A percentile compares a stretch with the other conserved stretches of the same genome.
Evolutionary conservation across 768 basidiomycete species (phyloP).

Genomic region (Lepiota brunneoincarnata): DNA sequence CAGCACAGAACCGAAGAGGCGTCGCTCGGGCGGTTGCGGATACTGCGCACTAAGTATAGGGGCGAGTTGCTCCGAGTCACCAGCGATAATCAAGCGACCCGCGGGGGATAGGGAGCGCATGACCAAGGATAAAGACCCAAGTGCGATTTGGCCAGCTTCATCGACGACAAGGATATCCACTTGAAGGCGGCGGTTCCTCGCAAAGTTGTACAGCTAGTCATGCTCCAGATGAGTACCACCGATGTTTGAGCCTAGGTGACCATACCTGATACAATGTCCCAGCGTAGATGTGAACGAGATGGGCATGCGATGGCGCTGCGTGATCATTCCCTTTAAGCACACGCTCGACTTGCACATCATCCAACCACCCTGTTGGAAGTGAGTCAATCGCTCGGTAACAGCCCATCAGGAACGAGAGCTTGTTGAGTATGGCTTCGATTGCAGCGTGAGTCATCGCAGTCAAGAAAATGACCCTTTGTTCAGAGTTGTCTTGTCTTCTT

Average conservation of each 20-base stretch:
- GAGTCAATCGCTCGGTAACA: slow-evolving; percentile 34
- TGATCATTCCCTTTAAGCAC: slow-evolving; percentile 41
- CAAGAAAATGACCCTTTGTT: slow-evolving; percentile 40
- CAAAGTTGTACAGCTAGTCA: slow-evolving; percentile 44
- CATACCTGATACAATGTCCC: slow-evolving; percentile 49
- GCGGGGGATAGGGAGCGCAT: slow-evolving; percentile 34
- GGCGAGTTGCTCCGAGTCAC: slow-evolving; percentile 51
- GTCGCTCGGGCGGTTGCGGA: slow-evolving; percentile 33
- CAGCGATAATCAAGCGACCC: slow-evolving; percentile 45
- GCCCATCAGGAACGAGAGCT: slow-evolving; percentile 34
- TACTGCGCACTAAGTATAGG: slow-evolving; percentile 48
- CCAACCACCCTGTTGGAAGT: slow-evolving; percentile 38
- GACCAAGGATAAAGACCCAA: slow-evolving; percentile 44
- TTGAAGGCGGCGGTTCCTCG: slow-evolving; percentile 33
- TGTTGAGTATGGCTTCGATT: slow-evolving; percentile 45
- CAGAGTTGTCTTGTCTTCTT: slow-evolving; percentile 24
- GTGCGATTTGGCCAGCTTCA: slow-evolving; percentile 49
- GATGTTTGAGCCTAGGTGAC: slow-evolving; percentile 1
- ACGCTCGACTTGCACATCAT: slow-evolving; percentile 38
- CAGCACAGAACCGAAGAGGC: slow-evolving; percentile 46
- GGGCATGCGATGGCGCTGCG: slow-evolving; percentile 27
- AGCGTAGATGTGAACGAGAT: slow-evolving; percentile 36
- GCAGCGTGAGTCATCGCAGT: slow-evolving; percentile 54
- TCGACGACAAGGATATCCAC: slow-evolving; percentile 46
- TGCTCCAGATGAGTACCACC: neutral